Base-by-base conservation (phyloP, 176 grass and related monocot species). In the barley (Hordeum vulgare) region DNA sequence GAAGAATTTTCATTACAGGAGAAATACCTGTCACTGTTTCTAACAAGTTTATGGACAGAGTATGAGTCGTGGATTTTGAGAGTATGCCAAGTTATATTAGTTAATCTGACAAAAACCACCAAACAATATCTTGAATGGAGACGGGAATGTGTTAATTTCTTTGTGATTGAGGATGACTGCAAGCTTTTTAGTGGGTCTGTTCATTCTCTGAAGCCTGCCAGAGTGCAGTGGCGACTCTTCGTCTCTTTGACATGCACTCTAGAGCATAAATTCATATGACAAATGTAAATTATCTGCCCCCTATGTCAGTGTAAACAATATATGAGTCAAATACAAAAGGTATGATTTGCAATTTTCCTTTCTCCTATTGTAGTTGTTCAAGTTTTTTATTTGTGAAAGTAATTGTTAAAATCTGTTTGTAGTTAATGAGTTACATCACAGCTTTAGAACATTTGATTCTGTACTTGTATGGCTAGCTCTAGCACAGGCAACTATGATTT, bases 171-270 rank as follows among this genome's bases (percentile, higher is more conserved):
- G 26, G 6, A 68, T 29, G 37, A 77, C 21, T 49, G 27, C 40
- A 65, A 72, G 56, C 11, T 37, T 86, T 67, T 77, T 29, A 47
- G 51, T 54, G 11, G 3, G 20, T 14, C 62, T 27, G 10, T 64
- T 79, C 26, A 45, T 57, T 76, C 49, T 78, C 41, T 88, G 80
- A 79, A 88, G 23, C 74, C 44, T 59, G 58, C 12, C 8, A n/a
- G 75, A 78, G 14, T 58, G 29, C 57, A 31, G 45, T 61, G 77
- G 11, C 1, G 10, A 51, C 47, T 51, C 15, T 51, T 51, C 15
- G 47, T 47, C 44, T 74, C 9, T 83, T 78, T 14, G 44, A 73
- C 70, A 61, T 62, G 54, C 13, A 27, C 4, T 27, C n/a, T 47
- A 74, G 66, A 58, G 33, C 75, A 75, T 45, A 33, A 62, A 40